Evolutionary conservation across 192 early-diverging fungal species (phyloP).

Genomic region (Linnemannia zychae): DNA sequence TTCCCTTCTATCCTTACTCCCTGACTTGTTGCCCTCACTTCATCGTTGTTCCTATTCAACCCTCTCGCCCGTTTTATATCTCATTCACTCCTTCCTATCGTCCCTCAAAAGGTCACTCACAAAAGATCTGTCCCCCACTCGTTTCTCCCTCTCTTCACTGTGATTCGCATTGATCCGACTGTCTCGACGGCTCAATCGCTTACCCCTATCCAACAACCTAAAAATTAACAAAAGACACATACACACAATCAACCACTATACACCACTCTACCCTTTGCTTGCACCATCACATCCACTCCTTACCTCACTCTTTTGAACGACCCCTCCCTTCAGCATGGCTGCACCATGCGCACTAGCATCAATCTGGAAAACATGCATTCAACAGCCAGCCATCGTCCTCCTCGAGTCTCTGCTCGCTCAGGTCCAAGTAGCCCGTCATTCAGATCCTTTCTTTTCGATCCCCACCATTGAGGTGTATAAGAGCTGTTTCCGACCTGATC

Average conservation of each 20-base stretch:
- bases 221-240: too few species aligned
- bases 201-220: too few species aligned
- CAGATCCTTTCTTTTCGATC: not conserved
- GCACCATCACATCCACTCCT: not conserved
- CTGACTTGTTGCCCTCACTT: not conserved
- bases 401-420: not conserved
- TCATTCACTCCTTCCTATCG: not conserved
- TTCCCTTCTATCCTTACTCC: not conserved
- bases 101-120: not conserved
- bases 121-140: not conserved
- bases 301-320: not conserved
- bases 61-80: not conserved
- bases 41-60: not conserved
- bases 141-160: not conserved
- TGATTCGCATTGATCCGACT: not conserved
- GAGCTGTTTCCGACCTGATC: not conserved
- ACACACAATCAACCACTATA: too few species aligned
- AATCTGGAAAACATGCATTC: conserved; percentile 12
- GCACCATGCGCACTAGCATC: not conserved
- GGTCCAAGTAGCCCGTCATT: not conserved
- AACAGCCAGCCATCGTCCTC: not conserved
- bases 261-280: too few species aligned
- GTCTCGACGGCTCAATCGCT: too few species aligned
- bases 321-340: not conserved
- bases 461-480: not conserved